phyloP scores from a whole-genome alignment of 169 alveolate genomes.

The Ichthyophthirius multifiliis region DNA sequence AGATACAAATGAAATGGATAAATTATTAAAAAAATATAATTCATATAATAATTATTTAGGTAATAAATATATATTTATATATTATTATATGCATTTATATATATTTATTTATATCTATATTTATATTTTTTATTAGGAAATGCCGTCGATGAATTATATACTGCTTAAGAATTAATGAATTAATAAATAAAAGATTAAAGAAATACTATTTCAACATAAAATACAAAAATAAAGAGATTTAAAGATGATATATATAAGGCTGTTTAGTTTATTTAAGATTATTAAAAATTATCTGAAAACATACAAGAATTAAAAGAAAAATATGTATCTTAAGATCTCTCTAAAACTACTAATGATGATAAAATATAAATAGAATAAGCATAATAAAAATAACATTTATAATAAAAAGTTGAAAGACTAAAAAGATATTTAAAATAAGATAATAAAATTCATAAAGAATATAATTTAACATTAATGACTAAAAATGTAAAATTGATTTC shows the following conservation, averaged over 20 bases:
- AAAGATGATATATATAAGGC: constrained; percentile 33
- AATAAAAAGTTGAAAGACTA: constrained; percentile 81
- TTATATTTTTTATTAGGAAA: too few species aligned
- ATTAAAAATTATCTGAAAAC: constrained; percentile 10
- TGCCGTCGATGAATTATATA: constrained; percentile 75
- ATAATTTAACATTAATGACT: constrained; percentile 37
- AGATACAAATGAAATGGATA: constrained; percentile 84
- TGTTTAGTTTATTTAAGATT: constrained; percentile 25
- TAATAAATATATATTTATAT: too few species aligned
- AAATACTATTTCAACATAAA: constrained; percentile 12
- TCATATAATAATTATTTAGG: constrained; percentile 80
- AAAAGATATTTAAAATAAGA: constrained; percentile 79
- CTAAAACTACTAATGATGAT: constrained; percentile 14
- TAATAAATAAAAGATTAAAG: constrained; percentile 24
- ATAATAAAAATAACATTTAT: constrained; percentile 71
- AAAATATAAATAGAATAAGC: constrained; percentile 53
- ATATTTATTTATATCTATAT: too few species aligned
- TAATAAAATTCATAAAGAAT: constrained; percentile 69
- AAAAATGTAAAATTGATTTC: constrained; percentile 83
- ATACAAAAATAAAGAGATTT: constrained; percentile 31
- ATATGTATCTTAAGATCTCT: constrained; percentile 19
- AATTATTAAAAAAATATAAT: constrained; percentile 84
- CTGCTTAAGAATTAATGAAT: constrained; percentile 52
- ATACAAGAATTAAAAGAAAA: constrained; percentile 13
- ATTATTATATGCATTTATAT: too few species aligned